Evolutionary conservation across 306 rosid genomes (phyloP).

Genomic region (Inga leiocalycina): DNA sequence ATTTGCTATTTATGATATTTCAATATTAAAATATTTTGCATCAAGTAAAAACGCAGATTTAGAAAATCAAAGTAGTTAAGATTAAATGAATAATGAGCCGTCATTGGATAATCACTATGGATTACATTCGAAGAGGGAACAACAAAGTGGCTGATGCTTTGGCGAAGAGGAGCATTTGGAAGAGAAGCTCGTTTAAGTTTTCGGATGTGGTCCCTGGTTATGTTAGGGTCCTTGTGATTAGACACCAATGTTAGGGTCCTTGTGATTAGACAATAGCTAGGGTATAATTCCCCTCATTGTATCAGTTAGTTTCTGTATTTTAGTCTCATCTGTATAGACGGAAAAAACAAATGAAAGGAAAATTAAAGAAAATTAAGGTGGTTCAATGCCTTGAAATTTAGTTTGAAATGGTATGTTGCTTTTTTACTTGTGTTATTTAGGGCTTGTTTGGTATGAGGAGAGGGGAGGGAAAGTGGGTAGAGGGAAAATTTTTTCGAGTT

Average conservation of each 20-base stretch:
- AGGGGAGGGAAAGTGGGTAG: no score
- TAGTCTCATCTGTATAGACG: background rate
- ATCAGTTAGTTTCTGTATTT: background rate
- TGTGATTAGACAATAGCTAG: background rate
- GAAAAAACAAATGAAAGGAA: background rate
- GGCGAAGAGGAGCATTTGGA: background rate
- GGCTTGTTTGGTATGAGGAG: no score
- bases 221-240: background rate
- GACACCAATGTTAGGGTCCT: background rate
- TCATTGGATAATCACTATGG: background rate
- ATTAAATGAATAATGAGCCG: background rate
- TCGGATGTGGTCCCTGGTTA: background rate
- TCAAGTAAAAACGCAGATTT: constrained; percentile 11
- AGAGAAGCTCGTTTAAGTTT: background rate
- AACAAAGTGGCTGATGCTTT: background rate
- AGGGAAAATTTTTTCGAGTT: no score
- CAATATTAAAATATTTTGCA: constrained; percentile 13
- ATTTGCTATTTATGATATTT: constrained; percentile 29
- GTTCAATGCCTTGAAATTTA: constrained; percentile 9
- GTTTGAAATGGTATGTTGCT: constrained; percentile 27
- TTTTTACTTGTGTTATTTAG: constrained; percentile 8
- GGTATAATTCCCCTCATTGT: background rate
- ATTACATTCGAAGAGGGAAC: background rate
- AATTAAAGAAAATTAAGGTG: constrained; percentile 15
- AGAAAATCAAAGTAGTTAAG: background rate